Evolutionary conservation across 345 rosid species (phyloP).

Genomic region (Eucalyptus caleyi): DNA sequence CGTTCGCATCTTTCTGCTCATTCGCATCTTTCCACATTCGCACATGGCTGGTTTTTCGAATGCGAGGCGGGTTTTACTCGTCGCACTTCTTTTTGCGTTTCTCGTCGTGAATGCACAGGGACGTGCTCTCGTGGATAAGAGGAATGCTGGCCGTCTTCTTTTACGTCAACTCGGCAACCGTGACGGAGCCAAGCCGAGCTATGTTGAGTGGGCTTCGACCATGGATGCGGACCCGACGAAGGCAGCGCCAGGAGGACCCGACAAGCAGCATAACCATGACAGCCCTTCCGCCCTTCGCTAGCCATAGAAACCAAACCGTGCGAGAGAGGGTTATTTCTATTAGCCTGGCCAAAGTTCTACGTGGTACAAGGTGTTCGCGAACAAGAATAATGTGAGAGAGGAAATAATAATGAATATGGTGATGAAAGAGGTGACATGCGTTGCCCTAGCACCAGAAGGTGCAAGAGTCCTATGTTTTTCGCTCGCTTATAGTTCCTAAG

Average conservation of each 20-base stretch:
- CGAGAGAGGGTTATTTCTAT: neutral
- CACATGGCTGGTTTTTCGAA: neutral
- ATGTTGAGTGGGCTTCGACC: neutral
- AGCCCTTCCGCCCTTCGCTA: neutral
- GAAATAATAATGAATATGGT: neutral
- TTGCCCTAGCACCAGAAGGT: neutral
- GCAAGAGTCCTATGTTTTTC: neutral
- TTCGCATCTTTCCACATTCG: neutral
- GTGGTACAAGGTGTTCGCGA: neutral
- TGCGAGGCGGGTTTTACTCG: neutral
- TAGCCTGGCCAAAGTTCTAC: neutral
- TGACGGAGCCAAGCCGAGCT: neutral
- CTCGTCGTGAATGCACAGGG: neutral
- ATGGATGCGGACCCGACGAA: neutral
- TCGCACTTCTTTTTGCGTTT: neutral
- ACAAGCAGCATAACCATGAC: neutral
- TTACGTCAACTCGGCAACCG: neutral
- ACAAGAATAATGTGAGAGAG: neutral
- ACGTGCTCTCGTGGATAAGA: neutral
- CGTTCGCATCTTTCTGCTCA: neutral
- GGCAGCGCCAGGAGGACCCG: neutral
- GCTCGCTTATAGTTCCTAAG: neutral
- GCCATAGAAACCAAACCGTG: neutral
- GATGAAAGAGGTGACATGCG: neutral
- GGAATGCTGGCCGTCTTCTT: neutral